Percentiles rank a stretch among this genome's conserved stretches.
These are phyloP conservation scores for Parastagonospora avenae DNA, from an alignment of 2,329 filamentous ascomycete genomes.

Conservation along the genomic window DNA sequence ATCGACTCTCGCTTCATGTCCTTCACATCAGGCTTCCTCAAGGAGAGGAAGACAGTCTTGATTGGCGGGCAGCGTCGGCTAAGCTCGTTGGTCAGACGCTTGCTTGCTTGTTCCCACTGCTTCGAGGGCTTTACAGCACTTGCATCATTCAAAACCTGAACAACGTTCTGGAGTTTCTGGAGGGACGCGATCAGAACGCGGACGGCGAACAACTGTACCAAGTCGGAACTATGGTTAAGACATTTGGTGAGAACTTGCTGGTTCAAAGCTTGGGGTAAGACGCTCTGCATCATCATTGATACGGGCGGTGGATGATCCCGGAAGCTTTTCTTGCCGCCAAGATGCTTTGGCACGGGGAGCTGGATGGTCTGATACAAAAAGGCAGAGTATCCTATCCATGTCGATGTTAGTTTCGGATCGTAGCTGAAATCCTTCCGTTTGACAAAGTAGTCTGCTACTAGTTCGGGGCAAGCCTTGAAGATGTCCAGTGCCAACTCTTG, in stretches of 20 bases:
- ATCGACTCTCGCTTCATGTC: conserved; percentile 77
- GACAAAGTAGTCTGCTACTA: conserved; percentile 85
- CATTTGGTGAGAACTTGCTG: conserved; percentile 81
- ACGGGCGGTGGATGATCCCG: conserved; percentile 76
- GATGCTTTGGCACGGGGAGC: conserved; percentile 72
- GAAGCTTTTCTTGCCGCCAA: conserved; percentile 69
- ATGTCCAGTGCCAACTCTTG: conserved; percentile 80
- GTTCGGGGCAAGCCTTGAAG: conserved; percentile 80
- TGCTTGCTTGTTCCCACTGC: conserved; percentile 72
- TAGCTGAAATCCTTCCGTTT: conserved; percentile 78
- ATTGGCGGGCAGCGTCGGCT: conserved; percentile 78
- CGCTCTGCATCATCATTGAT: conserved; percentile 79
- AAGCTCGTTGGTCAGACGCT: conserved; percentile 74
- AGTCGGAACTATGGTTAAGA: conserved; percentile 74
- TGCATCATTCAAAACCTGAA: conserved; percentile 64
- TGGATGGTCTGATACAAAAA: conserved; percentile 83
- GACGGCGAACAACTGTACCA: conserved; percentile 84
- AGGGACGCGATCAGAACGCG: conserved; percentile 79
- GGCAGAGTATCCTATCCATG: conserved; percentile 92
- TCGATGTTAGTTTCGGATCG: conserved; percentile 88
- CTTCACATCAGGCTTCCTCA: conserved; percentile 72
- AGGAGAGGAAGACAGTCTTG: conserved; percentile 77
- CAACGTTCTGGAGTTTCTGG: conserved; percentile 71
- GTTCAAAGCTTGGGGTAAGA: conserved; percentile 81
- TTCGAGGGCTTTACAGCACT: conserved; percentile 45